phyloP scores from a whole-genome alignment of 345 rosid genomes.

The Sonneratia caseolaris region DNA sequence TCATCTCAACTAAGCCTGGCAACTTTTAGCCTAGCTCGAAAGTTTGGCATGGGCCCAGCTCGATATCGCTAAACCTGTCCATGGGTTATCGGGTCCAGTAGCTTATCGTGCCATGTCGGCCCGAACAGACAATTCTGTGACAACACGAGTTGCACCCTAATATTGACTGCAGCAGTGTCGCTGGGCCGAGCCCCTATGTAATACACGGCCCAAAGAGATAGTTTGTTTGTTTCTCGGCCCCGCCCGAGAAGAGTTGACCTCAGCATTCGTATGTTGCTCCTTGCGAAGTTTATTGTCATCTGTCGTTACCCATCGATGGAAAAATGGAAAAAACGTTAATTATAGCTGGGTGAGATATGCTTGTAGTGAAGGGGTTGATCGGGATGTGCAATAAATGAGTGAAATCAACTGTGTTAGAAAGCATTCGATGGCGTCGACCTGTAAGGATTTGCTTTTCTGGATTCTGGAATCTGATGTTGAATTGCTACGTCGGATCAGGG shows the following conservation, averaged over 20 bases:
- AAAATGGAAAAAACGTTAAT: slow-evolving; percentile 17
- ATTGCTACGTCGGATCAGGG: slow-evolving; percentile 19
- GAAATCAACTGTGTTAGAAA: slow-evolving; percentile 16
- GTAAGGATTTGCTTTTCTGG: slow-evolving; percentile 18
- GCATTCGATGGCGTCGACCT: slow-evolving; percentile 25
- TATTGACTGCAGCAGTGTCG: too few species aligned
- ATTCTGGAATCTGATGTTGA: slow-evolving; percentile 36
- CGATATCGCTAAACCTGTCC: too few species aligned
- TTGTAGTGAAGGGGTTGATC: slow-evolving; percentile 25
- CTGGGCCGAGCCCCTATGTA: not conserved
- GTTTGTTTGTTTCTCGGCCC: not conserved
- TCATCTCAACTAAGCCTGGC: too few species aligned
- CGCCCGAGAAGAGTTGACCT: not conserved
- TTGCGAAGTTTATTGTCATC: too few species aligned
- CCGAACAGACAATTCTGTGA: too few species aligned
- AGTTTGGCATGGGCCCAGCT: too few species aligned
- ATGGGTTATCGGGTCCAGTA: too few species aligned
- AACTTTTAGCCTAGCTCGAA: too few species aligned
- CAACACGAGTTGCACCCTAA: too few species aligned
- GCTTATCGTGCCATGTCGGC: too few species aligned
- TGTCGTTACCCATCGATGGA: not conserved
- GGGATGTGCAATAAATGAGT: slow-evolving; percentile 33
- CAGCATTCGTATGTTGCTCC: not conserved
- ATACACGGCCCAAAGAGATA: not conserved
- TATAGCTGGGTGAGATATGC: slow-evolving; percentile 9